phyloP scores from a whole-genome alignment of 1,284 basidiomycete species.

The Mycosarcoma mackinlayi region DNA sequence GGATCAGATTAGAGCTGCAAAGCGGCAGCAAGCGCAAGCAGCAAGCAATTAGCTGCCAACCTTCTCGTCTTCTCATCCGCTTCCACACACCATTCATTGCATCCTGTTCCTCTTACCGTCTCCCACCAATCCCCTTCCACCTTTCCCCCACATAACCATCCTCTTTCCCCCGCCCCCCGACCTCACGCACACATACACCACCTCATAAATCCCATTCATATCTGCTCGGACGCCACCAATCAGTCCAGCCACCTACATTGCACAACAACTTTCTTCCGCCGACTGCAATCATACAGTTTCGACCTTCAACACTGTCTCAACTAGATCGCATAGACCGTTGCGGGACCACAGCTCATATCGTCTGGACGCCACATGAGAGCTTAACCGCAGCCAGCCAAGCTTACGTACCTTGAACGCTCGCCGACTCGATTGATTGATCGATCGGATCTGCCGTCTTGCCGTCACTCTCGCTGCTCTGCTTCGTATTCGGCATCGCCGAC shows the following conservation, averaged over 20 bases:
- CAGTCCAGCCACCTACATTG: constrained; percentile 10
- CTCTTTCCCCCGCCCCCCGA: background rate
- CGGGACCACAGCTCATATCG: background rate
- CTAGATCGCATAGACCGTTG: constrained; percentile 1
- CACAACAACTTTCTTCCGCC: background rate
- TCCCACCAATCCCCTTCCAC: background rate
- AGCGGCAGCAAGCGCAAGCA: no score
- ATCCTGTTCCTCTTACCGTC: constrained; percentile 1
- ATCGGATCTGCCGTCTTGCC: constrained; percentile 9
- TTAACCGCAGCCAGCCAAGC: background rate
- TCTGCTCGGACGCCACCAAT: constrained; percentile 16
- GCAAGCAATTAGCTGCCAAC: no score
- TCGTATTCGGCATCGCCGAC: constrained; percentile 1
- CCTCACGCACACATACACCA: constrained; percentile 5
- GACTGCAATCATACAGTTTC: background rate
- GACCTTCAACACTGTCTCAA: background rate
- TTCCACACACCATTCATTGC: constrained; percentile 1
- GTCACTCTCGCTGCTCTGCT: background rate
- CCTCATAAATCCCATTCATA: constrained; percentile 1
- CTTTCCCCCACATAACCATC: constrained; percentile 2
- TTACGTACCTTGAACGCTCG: no score
- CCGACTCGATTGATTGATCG: background rate
- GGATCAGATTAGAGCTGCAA: no score
- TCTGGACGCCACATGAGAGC: constrained; percentile 4
- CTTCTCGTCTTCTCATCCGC: background rate